Evolutionary conservation across 2,329 filamentous ascomycete species (phyloP), one percentile per base, ranked within the genome.

Genomic region (Aspergillus clavatus): DNA sequence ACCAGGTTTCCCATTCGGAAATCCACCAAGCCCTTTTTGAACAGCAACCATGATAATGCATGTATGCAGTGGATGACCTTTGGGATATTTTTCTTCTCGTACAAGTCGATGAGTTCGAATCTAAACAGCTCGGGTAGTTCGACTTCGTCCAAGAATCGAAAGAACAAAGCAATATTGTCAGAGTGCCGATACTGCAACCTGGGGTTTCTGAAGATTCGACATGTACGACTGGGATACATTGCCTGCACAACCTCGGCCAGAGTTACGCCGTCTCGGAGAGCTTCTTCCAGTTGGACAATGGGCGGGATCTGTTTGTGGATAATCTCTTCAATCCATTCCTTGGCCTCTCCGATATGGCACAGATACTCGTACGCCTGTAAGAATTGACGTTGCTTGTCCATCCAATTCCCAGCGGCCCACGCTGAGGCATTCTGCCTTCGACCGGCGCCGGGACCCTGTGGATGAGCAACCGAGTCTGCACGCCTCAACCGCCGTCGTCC

Each of bases 31-130:
- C 93, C 91, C 66, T 96, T 93, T 39, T 93, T 85, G 68, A 88
- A 96, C 8, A 98, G 76, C n/a, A 98, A 77, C 89, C 91, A 98
- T 65, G 91, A 97, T 14, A 98, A 75, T 0, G 93, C 93, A 61
- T 98, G 93, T 42, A 98, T 93, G 64, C 93, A 98, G 72, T 98
- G 95, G 51, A 98, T 98, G 63, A 97, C 94, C 68, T 97, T 98
- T 3, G 93, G 93, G 1, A 97, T 94, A 60, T 98, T 98, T 72
- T 98, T 98, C 76, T 97, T 98, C 70, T 98, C 94, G 72, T 98
- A 98, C 10, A 98, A 73, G 68, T 98, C 93, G 53, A 97, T 95
- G 37, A 97, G 77, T 66, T 98, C 93, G 66, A 98, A 98, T 46
- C 91, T 83, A 67, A 98, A 98, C 14, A 98, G 79, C 58, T 98